Evolutionary conservation across 2,329 filamentous ascomycete species (phyloP).

Genomic region (Apiospora kogelbergensis): DNA sequence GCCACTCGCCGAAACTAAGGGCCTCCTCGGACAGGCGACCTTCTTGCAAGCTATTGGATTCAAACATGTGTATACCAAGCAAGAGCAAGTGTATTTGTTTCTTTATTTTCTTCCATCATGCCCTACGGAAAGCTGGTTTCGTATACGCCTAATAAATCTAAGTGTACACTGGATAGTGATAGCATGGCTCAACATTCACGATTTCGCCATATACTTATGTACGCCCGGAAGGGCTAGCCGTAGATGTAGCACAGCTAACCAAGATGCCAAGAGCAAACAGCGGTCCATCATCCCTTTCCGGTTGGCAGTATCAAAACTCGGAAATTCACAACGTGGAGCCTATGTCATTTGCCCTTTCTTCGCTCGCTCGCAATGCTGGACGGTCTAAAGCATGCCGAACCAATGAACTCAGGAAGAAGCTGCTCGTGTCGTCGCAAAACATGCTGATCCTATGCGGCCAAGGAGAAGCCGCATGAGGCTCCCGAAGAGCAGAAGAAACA

Average conservation of each 20-base stretch:
- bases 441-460: not conserved
- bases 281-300: not conserved
- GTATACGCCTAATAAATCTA: not conserved
- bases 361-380: not conserved
- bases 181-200: not conserved
- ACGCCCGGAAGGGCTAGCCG: not conserved
- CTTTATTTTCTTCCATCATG: not conserved
- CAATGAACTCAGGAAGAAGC: not conserved
- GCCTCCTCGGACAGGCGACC: too few relatives aligned
- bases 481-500: not conserved
- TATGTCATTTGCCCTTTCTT: not conserved
- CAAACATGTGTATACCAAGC: not conserved
- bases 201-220: too few relatives aligned
- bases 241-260: not conserved
- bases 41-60: too few relatives aligned
- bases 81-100: not conserved
- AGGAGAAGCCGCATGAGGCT: not conserved
- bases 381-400: not conserved
- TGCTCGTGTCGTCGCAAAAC: not conserved
- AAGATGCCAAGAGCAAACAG: not conserved
- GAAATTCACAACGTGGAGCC: not conserved
- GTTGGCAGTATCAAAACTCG: too few relatives aligned
- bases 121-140: not conserved
- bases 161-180: not conserved
- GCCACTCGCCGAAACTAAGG: too few relatives aligned